Evolutionary conservation across 768 basidiomycete species (phyloP).

Genomic region (Gautieria morchelliformis): DNA sequence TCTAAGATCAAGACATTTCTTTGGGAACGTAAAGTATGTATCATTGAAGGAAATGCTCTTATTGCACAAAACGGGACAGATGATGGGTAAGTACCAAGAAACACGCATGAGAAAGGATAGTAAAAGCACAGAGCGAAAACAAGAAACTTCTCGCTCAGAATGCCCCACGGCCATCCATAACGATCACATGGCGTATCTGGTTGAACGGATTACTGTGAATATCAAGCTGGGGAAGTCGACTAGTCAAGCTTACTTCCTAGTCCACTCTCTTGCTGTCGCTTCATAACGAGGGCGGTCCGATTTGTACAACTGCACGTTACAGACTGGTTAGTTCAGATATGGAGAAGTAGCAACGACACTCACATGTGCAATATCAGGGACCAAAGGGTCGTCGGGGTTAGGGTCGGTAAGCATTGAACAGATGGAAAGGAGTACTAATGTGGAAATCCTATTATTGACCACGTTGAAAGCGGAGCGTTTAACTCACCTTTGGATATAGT

Average conservation of each 20-base stretch:
- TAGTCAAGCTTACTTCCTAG: slow-evolving; percentile 75
- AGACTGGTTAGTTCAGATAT: neutral
- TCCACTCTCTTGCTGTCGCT: slow-evolving; percentile 98
- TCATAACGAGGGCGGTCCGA: slow-evolving; percentile 96
- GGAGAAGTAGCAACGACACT: slow-evolving; percentile 10
- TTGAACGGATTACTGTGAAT: slow-evolving; percentile 5
- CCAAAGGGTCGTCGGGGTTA: slow-evolving; percentile 97
- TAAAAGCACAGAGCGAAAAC: slow-evolving; percentile 2
- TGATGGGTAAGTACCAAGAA: slow-evolving; percentile 4
- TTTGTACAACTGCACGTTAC: slow-evolving; percentile 66
- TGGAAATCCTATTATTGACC: neutral
- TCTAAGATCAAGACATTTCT: neutral
- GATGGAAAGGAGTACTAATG: slow-evolving; percentile 84
- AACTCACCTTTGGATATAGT: slow-evolving; percentile 93
- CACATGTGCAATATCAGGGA: slow-evolving; percentile 92
- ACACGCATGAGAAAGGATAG: slow-evolving; percentile 2
- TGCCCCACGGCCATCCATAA: neutral
- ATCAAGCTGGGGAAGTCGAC: neutral
- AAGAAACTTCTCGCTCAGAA: neutral
- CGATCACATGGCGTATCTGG: slow-evolving; percentile 43
- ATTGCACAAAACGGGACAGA: slow-evolving; percentile 1
- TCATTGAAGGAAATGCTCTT: slow-evolving; percentile 5
- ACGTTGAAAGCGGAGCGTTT: neutral
- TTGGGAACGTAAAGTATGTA: neutral
- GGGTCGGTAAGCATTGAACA: slow-evolving; percentile 99